phyloP scores from a whole-genome alignment of 371 early-diverging fungal species.

The Mucor circinelloides region DNA sequence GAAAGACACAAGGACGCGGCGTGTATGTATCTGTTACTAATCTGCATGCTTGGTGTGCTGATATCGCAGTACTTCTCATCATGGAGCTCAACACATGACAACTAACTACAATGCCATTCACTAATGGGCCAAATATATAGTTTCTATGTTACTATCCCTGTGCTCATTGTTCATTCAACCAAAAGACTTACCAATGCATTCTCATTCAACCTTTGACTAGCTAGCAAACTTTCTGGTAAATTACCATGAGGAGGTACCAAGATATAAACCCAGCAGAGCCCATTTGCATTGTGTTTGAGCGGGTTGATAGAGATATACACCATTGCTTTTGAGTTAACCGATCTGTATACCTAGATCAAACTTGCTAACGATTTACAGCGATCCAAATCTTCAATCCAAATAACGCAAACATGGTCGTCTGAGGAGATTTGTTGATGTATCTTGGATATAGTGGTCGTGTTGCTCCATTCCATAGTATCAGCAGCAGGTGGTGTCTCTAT shows the following conservation, averaged over 20 bases:
- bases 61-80: constrained; percentile 72
- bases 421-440: constrained; percentile 45
- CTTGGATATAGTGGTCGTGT: constrained; percentile 21
- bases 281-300: constrained; percentile 46
- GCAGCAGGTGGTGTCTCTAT: constrained; percentile 46
- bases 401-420: constrained; percentile 63
- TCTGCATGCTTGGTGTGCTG: constrained; percentile 66
- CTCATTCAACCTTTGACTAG: constrained; percentile 46
- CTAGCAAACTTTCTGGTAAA: constrained; percentile 27
- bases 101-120: constrained; percentile 73
- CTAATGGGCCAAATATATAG: constrained; percentile 71
- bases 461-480: constrained; percentile 13
- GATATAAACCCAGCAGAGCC: constrained; percentile 63
- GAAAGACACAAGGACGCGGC: constrained; percentile 57
- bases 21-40: constrained; percentile 60
- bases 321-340: constrained; percentile 31
- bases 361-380: constrained; percentile 37
- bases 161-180: not conserved
- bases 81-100: constrained; percentile 69
- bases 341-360: constrained; percentile 31
- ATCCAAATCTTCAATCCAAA: constrained; percentile 68
- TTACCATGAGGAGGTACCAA: constrained; percentile 31
- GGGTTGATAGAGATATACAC: constrained; percentile 67
- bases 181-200: constrained; percentile 46
- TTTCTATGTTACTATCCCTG: not conserved